Percentiles rank a stretch among this genome's conserved stretches.
Conservation (phyloP, 1,284 basidiomycete genomes). For the Microbotryum saponariae region DNA sequence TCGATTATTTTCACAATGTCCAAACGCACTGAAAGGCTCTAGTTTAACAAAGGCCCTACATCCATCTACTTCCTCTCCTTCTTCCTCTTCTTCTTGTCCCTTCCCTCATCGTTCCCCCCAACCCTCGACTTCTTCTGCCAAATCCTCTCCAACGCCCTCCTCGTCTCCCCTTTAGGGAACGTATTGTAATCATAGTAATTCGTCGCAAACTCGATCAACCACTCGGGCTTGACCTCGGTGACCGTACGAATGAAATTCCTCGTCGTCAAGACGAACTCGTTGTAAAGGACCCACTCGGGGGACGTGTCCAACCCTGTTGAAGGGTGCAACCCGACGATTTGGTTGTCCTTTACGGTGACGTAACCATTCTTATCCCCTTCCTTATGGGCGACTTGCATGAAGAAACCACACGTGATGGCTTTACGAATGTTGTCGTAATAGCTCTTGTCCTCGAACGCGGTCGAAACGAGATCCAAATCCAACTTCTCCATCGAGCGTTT, state of each 20-base stretch:
- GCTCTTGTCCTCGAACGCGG: slow-evolving; percentile 63
- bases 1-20: background rate
- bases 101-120: slow-evolving; percentile 11
- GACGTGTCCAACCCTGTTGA: slow-evolving; percentile 85
- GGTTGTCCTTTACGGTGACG: slow-evolving; percentile 84
- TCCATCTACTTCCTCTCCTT: background rate
- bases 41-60: background rate
- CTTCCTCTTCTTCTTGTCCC: slow-evolving; percentile 27
- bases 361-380: slow-evolving; percentile 71
- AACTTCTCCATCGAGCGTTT: slow-evolving; percentile 82
- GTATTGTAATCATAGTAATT: slow-evolving; percentile 66
- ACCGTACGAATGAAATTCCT: slow-evolving; percentile 80
- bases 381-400: slow-evolving; percentile 97
- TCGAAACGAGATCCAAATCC: slow-evolving; percentile 60
- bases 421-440: slow-evolving; percentile 73
- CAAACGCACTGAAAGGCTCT: background rate
- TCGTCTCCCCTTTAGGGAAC: slow-evolving; percentile 67
- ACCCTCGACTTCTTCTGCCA: slow-evolving; percentile 8
- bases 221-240: slow-evolving; percentile 79
- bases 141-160: slow-evolving; percentile 55
- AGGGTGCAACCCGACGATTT: slow-evolving; percentile 87
- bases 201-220: slow-evolving; percentile 59
- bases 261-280: slow-evolving; percentile 94
- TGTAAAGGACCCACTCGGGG: slow-evolving; percentile 96
- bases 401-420: slow-evolving; percentile 86